Conservation (phyloP, 192 early-diverging fungal genomes). For the Glomus cerebriforme region DNA sequence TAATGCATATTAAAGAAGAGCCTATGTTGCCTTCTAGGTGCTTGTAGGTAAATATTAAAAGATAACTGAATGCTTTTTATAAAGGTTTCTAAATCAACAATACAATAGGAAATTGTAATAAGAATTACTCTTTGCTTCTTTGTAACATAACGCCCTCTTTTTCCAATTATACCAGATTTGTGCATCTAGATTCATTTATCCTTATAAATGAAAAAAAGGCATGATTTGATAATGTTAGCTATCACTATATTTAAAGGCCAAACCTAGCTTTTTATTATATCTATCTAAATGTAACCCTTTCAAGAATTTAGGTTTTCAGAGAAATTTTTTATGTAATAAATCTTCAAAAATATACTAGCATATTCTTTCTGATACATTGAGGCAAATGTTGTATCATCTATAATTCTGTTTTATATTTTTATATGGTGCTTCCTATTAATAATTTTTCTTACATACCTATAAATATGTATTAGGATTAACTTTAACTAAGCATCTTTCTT, state of each 20-base stretch:
- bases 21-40: not conserved
- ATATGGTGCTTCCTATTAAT: not conserved
- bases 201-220: too few species aligned
- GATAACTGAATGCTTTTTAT: not conserved
- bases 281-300: too few species aligned
- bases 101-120: not conserved
- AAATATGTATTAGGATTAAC: not conserved
- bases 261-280: too few species aligned
- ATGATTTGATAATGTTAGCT: too few species aligned
- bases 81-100: not conserved
- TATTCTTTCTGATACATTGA: too few species aligned
- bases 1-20: conserved; percentile 21
- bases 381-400: too few species aligned
- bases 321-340: too few species aligned
- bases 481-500: too few species aligned
- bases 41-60: not conserved
- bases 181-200: too few species aligned
- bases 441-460: not conserved
- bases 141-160: not conserved
- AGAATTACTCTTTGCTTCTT: not conserved
- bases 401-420: not conserved
- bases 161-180: not conserved
- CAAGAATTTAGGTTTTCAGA: too few species aligned
- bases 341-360: too few species aligned
- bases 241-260: too few species aligned